These are phyloP conservation scores for Xylogone sp. DNA, from an alignment of 2,329 filamentous ascomycete species.

Conservation along the genomic window DNA sequence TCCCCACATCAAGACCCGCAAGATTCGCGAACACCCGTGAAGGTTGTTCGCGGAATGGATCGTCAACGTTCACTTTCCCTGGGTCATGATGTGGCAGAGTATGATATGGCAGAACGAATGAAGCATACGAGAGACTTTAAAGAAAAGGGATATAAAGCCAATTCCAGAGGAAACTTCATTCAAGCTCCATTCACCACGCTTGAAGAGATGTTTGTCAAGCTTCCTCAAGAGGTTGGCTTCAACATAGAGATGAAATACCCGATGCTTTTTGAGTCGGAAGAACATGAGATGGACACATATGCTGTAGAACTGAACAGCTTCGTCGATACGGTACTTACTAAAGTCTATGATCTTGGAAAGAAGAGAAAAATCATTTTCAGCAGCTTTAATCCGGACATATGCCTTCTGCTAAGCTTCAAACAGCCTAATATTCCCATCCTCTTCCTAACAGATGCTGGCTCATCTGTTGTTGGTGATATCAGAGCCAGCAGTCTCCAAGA, in stretches of 20 bases:
- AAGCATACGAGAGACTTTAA: slow-evolving; percentile 97
- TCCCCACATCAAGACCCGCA: slow-evolving; percentile 36
- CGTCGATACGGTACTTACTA: slow-evolving; percentile 85
- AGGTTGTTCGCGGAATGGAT: slow-evolving; percentile 21
- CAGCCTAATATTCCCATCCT: slow-evolving; percentile 94
- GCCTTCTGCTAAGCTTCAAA: slow-evolving; percentile 90
- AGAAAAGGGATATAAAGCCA: slow-evolving; percentile 91
- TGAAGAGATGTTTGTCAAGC: slow-evolving; percentile 83
- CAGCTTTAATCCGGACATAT: slow-evolving; percentile 96
- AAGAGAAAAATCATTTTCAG: slow-evolving; percentile 94
- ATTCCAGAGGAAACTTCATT: slow-evolving; percentile 90
- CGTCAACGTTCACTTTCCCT: slow-evolving; percentile 31
- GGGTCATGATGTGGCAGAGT: slow-evolving; percentile 18
- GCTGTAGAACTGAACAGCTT: slow-evolving; percentile 95
- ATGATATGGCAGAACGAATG: slow-evolving; percentile 71
- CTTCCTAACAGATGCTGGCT: slow-evolving; percentile 88
- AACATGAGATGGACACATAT: slow-evolving; percentile 95
- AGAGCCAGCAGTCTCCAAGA: slow-evolving; percentile 90
- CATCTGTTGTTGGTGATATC: slow-evolving; percentile 78
- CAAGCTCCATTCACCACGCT: slow-evolving; percentile 94
- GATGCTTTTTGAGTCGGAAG: slow-evolving; percentile 92
- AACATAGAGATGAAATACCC: slow-evolving; percentile 99
- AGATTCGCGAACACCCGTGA: slow-evolving; percentile 1
- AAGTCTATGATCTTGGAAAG: slow-evolving; percentile 81
- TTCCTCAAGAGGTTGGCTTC: slow-evolving; percentile 83